Evolutionary conservation across 2,329 filamentous ascomycete species (phyloP).

Genomic region (Mycosphaerella arachidis): DNA sequence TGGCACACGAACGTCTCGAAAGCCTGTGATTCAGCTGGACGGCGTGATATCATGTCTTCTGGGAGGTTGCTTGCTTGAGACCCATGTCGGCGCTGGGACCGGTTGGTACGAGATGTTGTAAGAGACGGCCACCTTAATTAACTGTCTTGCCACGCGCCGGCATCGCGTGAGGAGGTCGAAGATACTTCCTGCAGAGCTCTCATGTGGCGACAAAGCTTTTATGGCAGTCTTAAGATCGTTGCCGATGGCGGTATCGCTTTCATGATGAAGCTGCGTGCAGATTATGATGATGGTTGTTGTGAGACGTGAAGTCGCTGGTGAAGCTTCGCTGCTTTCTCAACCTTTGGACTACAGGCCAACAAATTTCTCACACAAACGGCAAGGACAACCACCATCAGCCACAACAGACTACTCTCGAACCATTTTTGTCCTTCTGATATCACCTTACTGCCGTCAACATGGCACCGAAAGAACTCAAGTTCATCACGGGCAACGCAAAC

Average conservation of each 20-base stretch:
- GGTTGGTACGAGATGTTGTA: too few species aligned
- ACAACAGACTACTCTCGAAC: neutral
- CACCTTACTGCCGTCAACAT: conserved; percentile 9
- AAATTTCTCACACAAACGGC: neutral
- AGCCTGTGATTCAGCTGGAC: too few species aligned
- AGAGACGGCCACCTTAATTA: too few species aligned
- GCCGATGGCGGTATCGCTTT: neutral
- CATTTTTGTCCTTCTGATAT: neutral
- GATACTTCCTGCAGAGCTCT: too few species aligned
- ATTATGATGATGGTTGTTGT: neutral
- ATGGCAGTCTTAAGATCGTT: too few species aligned
- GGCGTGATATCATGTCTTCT: too few species aligned
- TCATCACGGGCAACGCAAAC: conserved; percentile 95
- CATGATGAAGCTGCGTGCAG: neutral
- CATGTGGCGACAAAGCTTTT: too few species aligned
- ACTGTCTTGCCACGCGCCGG: too few species aligned
- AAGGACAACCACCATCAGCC: neutral
- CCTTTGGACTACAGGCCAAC: neutral
- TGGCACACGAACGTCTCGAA: too few species aligned
- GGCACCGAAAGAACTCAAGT: conserved; percentile 61
- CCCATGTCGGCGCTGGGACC: too few species aligned
- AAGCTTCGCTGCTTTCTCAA: neutral
- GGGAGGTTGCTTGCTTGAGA: too few species aligned
- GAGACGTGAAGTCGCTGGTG: neutral
- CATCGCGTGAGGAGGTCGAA: too few species aligned